Evolutionary conservation across 345 rosid species (phyloP), one percentile per base, ranked within the genome.

Genomic region (Corymbia maculata): DNA sequence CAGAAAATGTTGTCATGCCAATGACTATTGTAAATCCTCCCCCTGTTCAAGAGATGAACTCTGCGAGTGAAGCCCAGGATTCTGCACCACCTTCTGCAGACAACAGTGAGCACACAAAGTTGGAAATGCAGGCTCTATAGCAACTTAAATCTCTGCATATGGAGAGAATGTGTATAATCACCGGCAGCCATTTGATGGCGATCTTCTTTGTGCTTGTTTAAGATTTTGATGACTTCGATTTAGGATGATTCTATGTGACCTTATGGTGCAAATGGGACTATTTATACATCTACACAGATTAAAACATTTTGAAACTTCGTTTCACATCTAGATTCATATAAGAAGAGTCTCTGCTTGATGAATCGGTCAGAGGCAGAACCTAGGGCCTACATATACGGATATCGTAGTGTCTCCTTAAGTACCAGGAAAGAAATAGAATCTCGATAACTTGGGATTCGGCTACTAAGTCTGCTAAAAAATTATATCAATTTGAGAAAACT

Each of bases 11-110:
- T 47, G 96, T 92, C 57, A 94, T 96, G 97, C 98, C 99, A 16
- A 96, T 96, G 98, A 94, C 99, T 8, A 89, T 98, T 3, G 95
- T 98, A 92, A 96, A 96, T 86, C 97, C 99, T 52, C 98, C 99
- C 26, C 97, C 95, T 11, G 94, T 94, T 91, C 99, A 96, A 88
- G 96, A 96, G 92, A 97, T 97, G 99, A 94, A 88, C 87, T 89
- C 97, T 49, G 90, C 92, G 45, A 52, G 10, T 30, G 96, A 93
- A 88, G 90, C 87, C 91, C 92, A 75, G 82, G 91, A 92, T 51
- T 64, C 93, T 3, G 44, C 92, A 32, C 90, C 95, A 57, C 84
- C 94, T 51, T 68, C 94, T 51, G 92, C 92, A 57, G 90, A 92
- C 86, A 89, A 91, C 26, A 15, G 66, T 15, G 88, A 59, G 44